Base-by-base conservation (phyloP, 352 stramenopile species). In the Phytopythium mirpurense region DNA sequence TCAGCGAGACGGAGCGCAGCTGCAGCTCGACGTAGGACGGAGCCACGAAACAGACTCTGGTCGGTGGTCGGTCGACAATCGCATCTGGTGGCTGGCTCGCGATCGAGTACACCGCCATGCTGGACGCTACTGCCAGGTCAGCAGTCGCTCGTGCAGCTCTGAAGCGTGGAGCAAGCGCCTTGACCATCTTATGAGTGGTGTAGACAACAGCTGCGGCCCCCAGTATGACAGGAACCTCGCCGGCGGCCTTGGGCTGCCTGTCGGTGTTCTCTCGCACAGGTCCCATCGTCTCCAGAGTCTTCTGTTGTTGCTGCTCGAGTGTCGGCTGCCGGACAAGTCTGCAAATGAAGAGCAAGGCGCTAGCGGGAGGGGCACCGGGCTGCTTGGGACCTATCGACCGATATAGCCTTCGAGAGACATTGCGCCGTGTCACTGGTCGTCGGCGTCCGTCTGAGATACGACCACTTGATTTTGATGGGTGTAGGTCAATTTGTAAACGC, bases 311-410 rank as follows among this genome's bases (percentile, higher is more conserved):
- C 19, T 44, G n/a, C 1, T 44, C 9, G 23, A 26, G 19, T 44
- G n/a, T 4, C 9, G 29, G n/a, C 38, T 44, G 2, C n/a, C 4
- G 38, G 38, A 8, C 3, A 27, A 44, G 10, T 44, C n/a, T 19
- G 19, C 19, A 19, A 44, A n/a, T 44, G 38, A 9, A 23, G n/a
- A 10, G 29, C 29, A 5, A 32, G 29, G 29, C 29, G 9, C 5
- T 10, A 18, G n/a, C 38, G 4, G 38, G 38, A 44, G 19, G 38
- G 27, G n/a, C n/a, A 5, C 18, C 0, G 38, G 38, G 38, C 38
- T 44, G 38, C 38, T 44, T 44, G 38, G 38, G 19, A 27, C 38
- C n/a, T n/a, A n/a, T n/a, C n/a, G n/a, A n/a, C n/a, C n/a, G n/a
- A n/a, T n/a, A n/a, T n/a, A n/a, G n/a, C n/a, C n/a, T n/a, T 19